Evolutionary conservation across 768 basidiomycete genomes (phyloP).

Genomic region (Tephrocybe sp.): DNA sequence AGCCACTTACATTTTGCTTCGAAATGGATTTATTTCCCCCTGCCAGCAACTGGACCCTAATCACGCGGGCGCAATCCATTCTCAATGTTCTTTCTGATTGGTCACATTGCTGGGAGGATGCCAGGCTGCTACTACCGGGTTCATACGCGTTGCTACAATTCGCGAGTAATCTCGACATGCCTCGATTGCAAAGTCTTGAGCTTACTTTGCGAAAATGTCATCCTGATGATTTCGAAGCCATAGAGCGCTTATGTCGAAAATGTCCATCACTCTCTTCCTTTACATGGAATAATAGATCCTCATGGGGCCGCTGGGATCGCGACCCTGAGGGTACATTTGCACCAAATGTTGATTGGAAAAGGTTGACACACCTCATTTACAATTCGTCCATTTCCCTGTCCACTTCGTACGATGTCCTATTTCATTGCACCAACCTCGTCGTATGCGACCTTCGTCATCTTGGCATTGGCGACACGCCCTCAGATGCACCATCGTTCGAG

Average conservation of each 20-base stretch:
- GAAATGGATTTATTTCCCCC: constrained; percentile 14
- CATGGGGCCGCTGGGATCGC: constrained; percentile 20
- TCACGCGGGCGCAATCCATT: not conserved
- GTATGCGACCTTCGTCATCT: constrained; percentile 20
- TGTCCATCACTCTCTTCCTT: constrained; percentile 18
- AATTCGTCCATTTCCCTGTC: constrained; percentile 20
- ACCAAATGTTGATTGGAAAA: constrained; percentile 18
- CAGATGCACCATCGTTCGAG: constrained; percentile 1
- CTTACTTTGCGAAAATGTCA: constrained; percentile 22
- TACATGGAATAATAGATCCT: constrained; percentile 19
- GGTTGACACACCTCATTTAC: constrained; percentile 20
- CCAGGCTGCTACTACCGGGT: constrained; percentile 21
- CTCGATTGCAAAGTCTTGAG: constrained; percentile 16
- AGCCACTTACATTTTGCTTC: constrained; percentile 16
- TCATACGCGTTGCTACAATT: constrained; percentile 13
- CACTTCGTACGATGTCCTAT: constrained; percentile 19
- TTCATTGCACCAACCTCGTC: constrained; percentile 18
- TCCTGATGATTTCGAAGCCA: constrained; percentile 12
- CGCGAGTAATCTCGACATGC: constrained; percentile 9
- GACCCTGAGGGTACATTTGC: constrained; percentile 14
- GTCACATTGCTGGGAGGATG: constrained; percentile 19
- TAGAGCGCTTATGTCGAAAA: constrained; percentile 15
- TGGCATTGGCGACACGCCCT: constrained; percentile 8
- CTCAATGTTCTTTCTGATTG: constrained; percentile 7
- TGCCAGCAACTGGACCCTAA: not conserved